These are phyloP conservation scores for Lagenidium giganteum DNA, from an alignment of 352 stramenopile genomes.

Conservation along the genomic window DNA sequence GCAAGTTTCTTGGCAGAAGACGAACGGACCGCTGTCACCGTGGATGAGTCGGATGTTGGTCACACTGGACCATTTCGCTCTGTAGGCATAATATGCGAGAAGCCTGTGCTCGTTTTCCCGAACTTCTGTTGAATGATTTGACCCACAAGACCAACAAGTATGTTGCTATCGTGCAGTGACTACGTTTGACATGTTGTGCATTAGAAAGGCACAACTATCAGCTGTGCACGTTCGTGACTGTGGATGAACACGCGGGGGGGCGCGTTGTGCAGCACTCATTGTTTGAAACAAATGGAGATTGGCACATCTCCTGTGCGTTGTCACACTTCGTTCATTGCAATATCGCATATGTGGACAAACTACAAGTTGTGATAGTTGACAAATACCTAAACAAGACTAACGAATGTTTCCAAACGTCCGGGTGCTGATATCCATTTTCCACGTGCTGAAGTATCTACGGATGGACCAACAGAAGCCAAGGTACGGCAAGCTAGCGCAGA, in stretches of 20 bases:
- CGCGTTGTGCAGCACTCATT: constrained; percentile 1
- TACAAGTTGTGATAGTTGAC: neutral
- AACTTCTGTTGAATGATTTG: neutral
- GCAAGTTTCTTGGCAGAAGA: neutral
- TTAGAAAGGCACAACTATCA: constrained; percentile 2
- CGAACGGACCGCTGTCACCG: neutral
- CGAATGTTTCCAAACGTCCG: neutral
- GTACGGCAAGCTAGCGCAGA: constrained; percentile 9
- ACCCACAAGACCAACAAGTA: constrained; percentile 2
- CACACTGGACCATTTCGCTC: neutral
- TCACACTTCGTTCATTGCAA: neutral
- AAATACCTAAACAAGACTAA: constrained; percentile 1
- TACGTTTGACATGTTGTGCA: neutral
- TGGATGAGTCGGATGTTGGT: neutral
- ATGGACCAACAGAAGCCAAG: neutral
- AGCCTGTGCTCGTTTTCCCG: neutral
- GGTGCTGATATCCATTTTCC: neutral
- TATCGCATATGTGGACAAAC: neutral
- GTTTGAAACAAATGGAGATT: constrained; percentile 13
- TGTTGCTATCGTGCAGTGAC: neutral
- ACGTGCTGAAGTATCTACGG: constrained; percentile 1
- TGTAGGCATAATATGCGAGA: too few relatives aligned
- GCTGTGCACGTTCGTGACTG: neutral
- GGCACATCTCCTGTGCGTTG: neutral
- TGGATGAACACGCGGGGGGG: neutral